These are phyloP conservation scores for Cyclanthera cordifolia DNA, from an alignment of 306 rosid species.

Conservation along the genomic window DNA sequence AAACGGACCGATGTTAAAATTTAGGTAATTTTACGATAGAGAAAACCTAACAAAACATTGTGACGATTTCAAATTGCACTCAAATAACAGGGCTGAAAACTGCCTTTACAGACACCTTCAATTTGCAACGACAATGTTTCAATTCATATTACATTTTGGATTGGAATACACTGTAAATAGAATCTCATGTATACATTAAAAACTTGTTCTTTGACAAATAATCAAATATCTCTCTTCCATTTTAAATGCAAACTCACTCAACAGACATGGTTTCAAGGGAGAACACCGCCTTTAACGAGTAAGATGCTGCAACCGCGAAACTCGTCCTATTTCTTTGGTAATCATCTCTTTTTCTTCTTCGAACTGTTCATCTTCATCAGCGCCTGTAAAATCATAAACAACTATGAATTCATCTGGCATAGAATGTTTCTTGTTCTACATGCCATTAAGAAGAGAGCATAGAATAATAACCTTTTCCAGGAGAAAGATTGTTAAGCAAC, in stretches of 20 bases:
- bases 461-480: slow-evolving; percentile 52
- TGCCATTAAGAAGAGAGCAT: not conserved
- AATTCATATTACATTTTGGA: slow-evolving; percentile 2
- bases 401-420: not conserved
- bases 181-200: slow-evolving; percentile 1
- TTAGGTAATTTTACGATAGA: too few species aligned
- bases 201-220: not conserved
- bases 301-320: slow-evolving; percentile 19
- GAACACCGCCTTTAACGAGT: slow-evolving; percentile 11
- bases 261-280: not conserved
- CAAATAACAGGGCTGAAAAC: not conserved
- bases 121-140: slow-evolving; percentile 5
- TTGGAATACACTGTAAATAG: not conserved
- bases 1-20: too few species aligned
- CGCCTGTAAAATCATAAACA: slow-evolving; percentile 36
- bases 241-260: slow-evolving; percentile 6
- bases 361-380: slow-evolving; percentile 96
- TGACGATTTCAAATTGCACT: too few species aligned
- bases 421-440: not conserved
- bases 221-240: not conserved
- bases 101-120: slow-evolving; percentile 7
- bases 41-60: too few species aligned
- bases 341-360: slow-evolving; percentile 89
- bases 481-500: slow-evolving; percentile 62
- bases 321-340: slow-evolving; percentile 58